phyloP scores from a whole-genome alignment of 192 early-diverging fungal genomes.

The Funneliformis geosporum region DNA sequence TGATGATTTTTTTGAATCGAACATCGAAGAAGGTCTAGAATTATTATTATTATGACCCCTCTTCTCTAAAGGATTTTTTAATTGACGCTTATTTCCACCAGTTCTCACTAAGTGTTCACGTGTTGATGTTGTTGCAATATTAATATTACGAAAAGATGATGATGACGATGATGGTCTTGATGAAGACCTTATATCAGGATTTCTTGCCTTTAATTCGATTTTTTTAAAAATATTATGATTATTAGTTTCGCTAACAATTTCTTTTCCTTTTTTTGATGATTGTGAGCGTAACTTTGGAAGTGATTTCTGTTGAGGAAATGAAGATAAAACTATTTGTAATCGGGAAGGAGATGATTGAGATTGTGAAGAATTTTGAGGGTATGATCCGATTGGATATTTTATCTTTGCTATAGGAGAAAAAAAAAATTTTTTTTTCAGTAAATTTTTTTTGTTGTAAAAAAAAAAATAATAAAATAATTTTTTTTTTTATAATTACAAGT shows the following conservation, averaged over 20 bases:
- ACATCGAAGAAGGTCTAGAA: neutral
- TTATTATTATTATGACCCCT: neutral
- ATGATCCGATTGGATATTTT: neutral
- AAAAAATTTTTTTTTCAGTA: neutral
- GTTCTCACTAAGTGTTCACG: neutral
- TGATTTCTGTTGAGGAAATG: neutral
- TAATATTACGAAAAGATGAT: neutral
- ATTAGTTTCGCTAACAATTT: neutral
- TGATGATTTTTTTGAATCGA: neutral
- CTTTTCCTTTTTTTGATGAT: neutral
- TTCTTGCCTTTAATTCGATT: neutral
- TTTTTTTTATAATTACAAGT: conserved; percentile 43
- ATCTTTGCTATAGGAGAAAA: neutral
- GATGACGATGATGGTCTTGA: neutral
- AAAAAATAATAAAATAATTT: neutral
- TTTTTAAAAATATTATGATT: neutral
- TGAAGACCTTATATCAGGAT: neutral
- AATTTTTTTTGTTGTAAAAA: neutral
- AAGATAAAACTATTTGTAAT: neutral
- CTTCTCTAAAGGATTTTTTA: neutral
- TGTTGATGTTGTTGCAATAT: neutral
- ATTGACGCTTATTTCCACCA: neutral
- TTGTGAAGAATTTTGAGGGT: neutral
- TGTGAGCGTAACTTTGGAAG: neutral
- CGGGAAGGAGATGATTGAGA: neutral